Conservation (phyloP, 2,329 filamentous ascomycete genomes). For the Colletotrichum paranaense region DNA sequence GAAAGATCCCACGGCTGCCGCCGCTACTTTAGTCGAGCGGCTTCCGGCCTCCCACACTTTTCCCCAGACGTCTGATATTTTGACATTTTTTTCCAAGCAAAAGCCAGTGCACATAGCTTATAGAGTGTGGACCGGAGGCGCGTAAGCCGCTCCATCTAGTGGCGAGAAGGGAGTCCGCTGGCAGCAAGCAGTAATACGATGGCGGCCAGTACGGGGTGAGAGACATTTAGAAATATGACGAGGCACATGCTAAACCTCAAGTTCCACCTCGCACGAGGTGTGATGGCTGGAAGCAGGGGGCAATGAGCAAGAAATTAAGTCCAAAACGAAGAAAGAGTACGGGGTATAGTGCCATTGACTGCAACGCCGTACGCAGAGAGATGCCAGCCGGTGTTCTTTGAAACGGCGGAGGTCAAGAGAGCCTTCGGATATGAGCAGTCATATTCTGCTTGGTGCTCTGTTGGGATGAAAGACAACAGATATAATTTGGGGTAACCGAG, state of each 20-base stretch:
- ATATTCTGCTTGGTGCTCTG: slow-evolving; percentile 11
- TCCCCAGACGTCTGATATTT: slow-evolving; percentile 36
- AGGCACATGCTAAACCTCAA: not conserved
- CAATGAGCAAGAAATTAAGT: not conserved
- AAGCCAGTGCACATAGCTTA: not conserved
- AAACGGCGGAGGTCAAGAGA: slow-evolving; percentile 21
- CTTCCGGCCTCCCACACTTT: slow-evolving; percentile 15
- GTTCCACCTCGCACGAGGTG: not conserved
- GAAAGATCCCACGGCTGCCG: slow-evolving; percentile 18
- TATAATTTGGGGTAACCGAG: slow-evolving; percentile 15
- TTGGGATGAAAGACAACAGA: not conserved
- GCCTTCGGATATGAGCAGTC: slow-evolving; percentile 31
- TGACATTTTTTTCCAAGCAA: slow-evolving; percentile 8
- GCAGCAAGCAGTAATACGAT: not conserved
- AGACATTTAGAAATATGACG: not conserved
- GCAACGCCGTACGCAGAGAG: slow-evolving; percentile 10
- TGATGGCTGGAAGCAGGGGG: not conserved
- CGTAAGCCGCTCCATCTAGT: slow-evolving; percentile 4
- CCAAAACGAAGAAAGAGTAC: not conserved
- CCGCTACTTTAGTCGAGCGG: slow-evolving; percentile 12
- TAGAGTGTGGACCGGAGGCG: slow-evolving; percentile 4
- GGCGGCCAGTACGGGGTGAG: not conserved
- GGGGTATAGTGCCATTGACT: not conserved
- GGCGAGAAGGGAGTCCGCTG: not conserved
- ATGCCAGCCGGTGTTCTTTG: slow-evolving; percentile 10